Base-by-base conservation (phyloP, 1,284 basidiomycete species). In the Cryptococcus sp. region DNA sequence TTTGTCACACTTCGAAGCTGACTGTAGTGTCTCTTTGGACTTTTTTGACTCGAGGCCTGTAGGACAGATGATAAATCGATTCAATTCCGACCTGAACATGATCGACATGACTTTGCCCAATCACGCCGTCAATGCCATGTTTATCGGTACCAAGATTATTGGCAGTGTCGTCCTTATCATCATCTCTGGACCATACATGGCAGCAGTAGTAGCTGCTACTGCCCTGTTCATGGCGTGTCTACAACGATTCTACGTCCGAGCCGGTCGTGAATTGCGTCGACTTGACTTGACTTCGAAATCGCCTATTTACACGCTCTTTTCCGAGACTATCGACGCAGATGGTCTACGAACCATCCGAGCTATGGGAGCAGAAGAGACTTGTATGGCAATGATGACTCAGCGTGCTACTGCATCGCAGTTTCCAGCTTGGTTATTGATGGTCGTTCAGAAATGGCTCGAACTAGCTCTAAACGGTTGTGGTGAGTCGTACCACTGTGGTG, bases 201-300 rank as follows among this genome's bases (percentile, higher is more conserved):
- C 53, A 1, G 58, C 55, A 13, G 58, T 60, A 4, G 25, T 60
- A 11, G 55, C 21, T 1, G 53, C 23, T 3, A 51, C 49, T 3
- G 40, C 34, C 2, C 46, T 45, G 7, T 23, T 43, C 18, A 55
- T 61, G 56, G 39, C 45, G 3, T 11, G 49, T 14, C 16, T 61
- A 7, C 59, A 61, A 45, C 50, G 59, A 13, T 61, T 61, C 54
- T 61, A 61, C 36, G 53, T 61, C 25, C 47, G 54, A 16, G 56
- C 56, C 3, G 59, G 39, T 2, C 24, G 59, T 28, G 59, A 61
- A 36, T 44, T 61, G 18, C 53, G 59, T 5, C 59, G 59, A 19
- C 40, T 61, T 11, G 56, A 60, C 34, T 48, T 60, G 19, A 53
- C 55, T 21, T 50, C 55, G 1, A 54, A 52, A 24, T 61, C 59